Base-by-base conservation (phyloP, 495 filamentous ascomycete species). In the Tuber aestivum region DNA sequence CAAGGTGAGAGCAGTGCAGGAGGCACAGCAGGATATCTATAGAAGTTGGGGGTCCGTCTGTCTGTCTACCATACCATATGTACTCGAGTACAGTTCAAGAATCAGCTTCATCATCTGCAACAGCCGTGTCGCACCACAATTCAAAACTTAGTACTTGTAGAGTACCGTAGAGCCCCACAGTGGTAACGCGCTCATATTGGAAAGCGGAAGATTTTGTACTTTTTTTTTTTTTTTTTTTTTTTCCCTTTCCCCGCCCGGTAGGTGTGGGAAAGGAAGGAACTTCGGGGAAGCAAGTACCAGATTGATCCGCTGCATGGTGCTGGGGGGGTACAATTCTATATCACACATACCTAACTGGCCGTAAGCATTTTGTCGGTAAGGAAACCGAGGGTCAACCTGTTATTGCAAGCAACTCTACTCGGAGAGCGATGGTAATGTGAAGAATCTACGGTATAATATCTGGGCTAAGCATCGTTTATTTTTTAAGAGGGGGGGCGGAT, bases 1-100 rank as follows among this genome's bases (percentile, higher is more conserved):
- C 56, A 65, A 32, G 35, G 14, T 20, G 56, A 65, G 56, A 65
- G 27, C 27, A 35, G 27, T 14, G 27, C 27, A 65, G 27, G 56
- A 65, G 56, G 27, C 56, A 65, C 56, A 65, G 16, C 56, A 65
- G 56, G 56, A 65, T 65, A 65, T 65, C 56, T 65, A 65, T 65
- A 65, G 56, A 65, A 65, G 32, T 35, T 65, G 14, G 56, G 27
- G 56, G 56, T 35, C n/a, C 32, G 27, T 18, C 48, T n/a, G 23
- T 27, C 48, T n/a, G 10, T 61, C 27, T 65, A 14, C 27, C 27
- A 65, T 65, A 35, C 27, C 56, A 35, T 61, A 65, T 65, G 14
- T 20, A 7, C 9, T 56, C 7, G 48, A 32, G n/a, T n/a, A 16
- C n/a, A 32, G 23, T 27, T 32, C 56, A 27, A 65, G 8, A 12